Base-by-base conservation (phyloP, 1,139 yeast genomes). In the Arxiozyma slooffiae region DNA sequence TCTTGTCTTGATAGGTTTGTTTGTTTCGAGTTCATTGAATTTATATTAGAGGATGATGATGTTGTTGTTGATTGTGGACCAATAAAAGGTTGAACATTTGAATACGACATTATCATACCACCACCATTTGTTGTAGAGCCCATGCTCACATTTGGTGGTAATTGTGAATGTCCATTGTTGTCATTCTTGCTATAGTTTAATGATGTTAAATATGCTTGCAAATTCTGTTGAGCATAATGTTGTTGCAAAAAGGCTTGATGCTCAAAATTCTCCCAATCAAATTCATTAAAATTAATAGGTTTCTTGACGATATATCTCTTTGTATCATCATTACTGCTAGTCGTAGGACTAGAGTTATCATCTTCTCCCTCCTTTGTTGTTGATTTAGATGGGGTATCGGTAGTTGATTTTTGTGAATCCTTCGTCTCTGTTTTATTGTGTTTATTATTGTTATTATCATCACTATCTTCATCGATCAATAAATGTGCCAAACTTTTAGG, bases 401-500 rank as follows among this genome's bases (percentile, higher is more conserved):
- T 24, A 8, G 36, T 41, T n/a, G 26, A 21, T 3, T 36, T 24
- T 18, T 24, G 21, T 9, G 30, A n/a, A 18, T 6, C 21, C 18
- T 16, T 7, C 7, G 38, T 11, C 6, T 38, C 17, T 16, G 23
- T 26, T 8, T 16, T 17, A 18, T 16, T n/a, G n/a, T 26, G 39
- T n/a, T n/a, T n/a, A n/a, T n/a, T n/a, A 20, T 30, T 36, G 8
- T 40, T 42, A 24, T 44, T 52, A 37, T 52, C 41, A 46, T 57
- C 55, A 22, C 54, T 47, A 24, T 47, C 42, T 36, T 56, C 57
- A 47, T 66, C 59, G 30, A 70, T 70, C 48, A 77, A 59, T 46
- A 77, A 61, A 60, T 77, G 78, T 6, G 75, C 69, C 50, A 77
- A 60, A 20, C 78, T 73, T 56, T 72, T 73, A 7, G 81, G 81